phyloP scores from a whole-genome alignment of 108 stramenopile species.

The Schizochytrium sp. region DNA sequence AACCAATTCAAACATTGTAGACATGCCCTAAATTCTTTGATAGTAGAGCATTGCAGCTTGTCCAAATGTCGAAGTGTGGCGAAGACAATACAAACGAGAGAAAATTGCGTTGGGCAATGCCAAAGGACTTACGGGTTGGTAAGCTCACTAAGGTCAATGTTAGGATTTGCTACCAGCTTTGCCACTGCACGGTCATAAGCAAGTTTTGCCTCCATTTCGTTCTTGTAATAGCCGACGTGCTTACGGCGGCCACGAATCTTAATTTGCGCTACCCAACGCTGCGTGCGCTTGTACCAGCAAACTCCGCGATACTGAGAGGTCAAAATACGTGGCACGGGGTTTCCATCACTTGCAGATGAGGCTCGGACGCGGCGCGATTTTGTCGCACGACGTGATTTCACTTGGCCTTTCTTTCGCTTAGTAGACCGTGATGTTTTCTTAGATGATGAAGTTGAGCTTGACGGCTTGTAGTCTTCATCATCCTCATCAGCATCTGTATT shows the following conservation, averaged over 20 bases:
- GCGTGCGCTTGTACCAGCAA: constrained; percentile 57
- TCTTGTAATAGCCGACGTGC: constrained; percentile 59
- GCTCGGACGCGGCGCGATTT: background rate
- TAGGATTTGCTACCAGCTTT: constrained; percentile 12
- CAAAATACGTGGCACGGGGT: constrained; percentile 8
- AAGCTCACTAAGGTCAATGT: constrained; percentile 12
- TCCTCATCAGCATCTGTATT: constrained; percentile 13
- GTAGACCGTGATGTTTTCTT: background rate
- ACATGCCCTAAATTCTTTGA: too few relatives aligned
- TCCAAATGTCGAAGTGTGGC: too few relatives aligned
- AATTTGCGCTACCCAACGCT: constrained; percentile 58
- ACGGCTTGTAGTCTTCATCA: constrained; percentile 40
- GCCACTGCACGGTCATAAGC: constrained; percentile 33
- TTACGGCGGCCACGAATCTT: constrained; percentile 46
- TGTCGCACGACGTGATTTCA: background rate
- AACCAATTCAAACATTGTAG: too few relatives aligned
- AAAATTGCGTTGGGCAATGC: too few relatives aligned
- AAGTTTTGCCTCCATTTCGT: background rate
- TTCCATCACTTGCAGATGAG: background rate
- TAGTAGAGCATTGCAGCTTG: too few relatives aligned
- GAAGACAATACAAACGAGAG: too few relatives aligned
- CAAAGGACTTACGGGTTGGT: background rate
- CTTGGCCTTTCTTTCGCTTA: background rate
- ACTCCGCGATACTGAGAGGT: constrained; percentile 58
- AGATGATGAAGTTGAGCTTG: background rate